Evolutionary conservation across 2,329 filamentous ascomycete genomes (phyloP), one percentile per base, ranked within the genome.

Genomic region (Exophiala lecanii-corni): DNA sequence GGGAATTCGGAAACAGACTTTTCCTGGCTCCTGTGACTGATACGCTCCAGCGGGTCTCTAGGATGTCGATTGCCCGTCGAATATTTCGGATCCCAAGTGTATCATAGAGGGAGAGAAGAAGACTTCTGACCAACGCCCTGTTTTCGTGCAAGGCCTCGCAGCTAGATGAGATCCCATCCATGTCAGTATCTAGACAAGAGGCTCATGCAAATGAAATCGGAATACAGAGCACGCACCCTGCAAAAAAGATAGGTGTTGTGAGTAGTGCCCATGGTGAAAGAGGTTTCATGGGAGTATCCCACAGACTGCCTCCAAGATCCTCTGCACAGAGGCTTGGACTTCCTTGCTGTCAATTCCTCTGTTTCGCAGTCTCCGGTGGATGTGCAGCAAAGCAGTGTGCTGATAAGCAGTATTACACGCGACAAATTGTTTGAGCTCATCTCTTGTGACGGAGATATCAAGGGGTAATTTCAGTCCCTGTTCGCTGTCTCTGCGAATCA

Each of bases 381-480:
- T 67, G 36, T 69, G 64, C 21, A 69, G 67, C 20, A 69, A 57
- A 2, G 66, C 66, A 15, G 65, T 63, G 34, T 67, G 64, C 37
- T 69, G 66, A 39, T 68, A 69, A 3, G 66, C 63, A 45, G 65
- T 59, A 44, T 69, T 69, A 47, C 66, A 69, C 15, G 65, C 55
- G 9, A 57, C 54, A 21, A 68, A 64, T 40, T 68, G 59, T 12
- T 55, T 54, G 7, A 64, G 57, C 13, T 46, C 33, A n/a, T 39
- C 35, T 34, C 19, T 23, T 7, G 31, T 13, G 18, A 33, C 25
- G 9, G 65, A 28, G 66, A 64, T 2, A 54, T 54, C 16, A 63
- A 62, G 12, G 55, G 54, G 2, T 55, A 52, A 19, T 20, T 26
- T 36, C 5, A 39, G 28, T 16, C 26, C 18, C 18, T 35, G 13